Conservation (phyloP, 176 grass and related monocot species). For the Hordeum marinum region DNA sequence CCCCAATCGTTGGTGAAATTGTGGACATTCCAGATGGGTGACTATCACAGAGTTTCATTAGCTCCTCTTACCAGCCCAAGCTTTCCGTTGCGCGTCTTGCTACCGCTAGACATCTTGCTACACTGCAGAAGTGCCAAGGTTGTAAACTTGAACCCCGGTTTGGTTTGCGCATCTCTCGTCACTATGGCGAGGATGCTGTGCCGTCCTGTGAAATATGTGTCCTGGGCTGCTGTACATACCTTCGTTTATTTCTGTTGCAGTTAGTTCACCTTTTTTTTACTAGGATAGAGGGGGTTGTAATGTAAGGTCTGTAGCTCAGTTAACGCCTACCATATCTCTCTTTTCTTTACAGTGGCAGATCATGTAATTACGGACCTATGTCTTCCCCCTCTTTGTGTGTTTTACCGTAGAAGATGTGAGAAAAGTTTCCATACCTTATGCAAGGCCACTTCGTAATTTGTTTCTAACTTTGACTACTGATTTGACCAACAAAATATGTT, state of each 20-base stretch:
- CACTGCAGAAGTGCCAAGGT: not conserved
- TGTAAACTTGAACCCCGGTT: not conserved
- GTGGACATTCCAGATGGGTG: conserved; percentile 50
- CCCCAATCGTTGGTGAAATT: conserved; percentile 27
- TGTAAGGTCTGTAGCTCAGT: not conserved
- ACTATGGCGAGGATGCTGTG: not conserved
- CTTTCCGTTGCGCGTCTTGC: not conserved
- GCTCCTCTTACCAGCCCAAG: not conserved
- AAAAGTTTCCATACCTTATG: not conserved
- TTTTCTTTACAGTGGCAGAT: not conserved
- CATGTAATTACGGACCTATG: not conserved
- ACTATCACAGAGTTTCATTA: not conserved
- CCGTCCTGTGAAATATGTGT: not conserved
- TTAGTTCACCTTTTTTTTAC: not conserved
- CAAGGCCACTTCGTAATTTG: no score
- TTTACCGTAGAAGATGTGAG: not conserved
- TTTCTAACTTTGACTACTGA: no score
- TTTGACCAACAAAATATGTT: no score
- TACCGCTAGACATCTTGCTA: not conserved
- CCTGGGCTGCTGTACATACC: conserved; percentile 7
- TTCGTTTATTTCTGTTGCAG: not conserved
- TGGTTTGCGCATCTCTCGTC: not conserved
- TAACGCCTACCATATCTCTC: not conserved
- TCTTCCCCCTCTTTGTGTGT: not conserved
- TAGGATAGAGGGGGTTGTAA: not conserved